These are phyloP conservation scores for Thielaviopsis cerberus DNA, from an alignment of 2,329 filamentous ascomycete species.

Conservation along the genomic window DNA sequence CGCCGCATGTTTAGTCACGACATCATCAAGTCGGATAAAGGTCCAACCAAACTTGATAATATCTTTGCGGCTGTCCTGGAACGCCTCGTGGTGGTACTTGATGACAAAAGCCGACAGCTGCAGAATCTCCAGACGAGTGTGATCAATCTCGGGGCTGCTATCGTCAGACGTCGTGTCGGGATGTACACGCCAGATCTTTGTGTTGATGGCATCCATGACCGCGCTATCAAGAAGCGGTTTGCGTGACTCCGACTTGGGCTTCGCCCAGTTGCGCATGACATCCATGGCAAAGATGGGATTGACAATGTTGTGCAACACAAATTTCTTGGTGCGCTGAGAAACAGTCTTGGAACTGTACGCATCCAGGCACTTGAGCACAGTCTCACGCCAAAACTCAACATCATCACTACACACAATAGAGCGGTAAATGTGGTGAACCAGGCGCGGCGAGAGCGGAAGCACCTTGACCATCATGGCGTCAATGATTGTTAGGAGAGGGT, in stretches of 20 bases:
- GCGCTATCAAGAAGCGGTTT: constrained; percentile 60
- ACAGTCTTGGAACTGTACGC: constrained; percentile 62
- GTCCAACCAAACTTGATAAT: constrained; percentile 99
- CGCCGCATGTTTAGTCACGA: constrained; percentile 96
- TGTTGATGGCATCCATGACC: constrained; percentile 78
- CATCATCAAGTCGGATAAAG: constrained; percentile 92
- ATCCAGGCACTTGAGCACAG: constrained; percentile 73
- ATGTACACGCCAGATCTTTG: constrained; percentile 85
- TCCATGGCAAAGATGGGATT: constrained; percentile 97
- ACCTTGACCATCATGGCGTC: constrained; percentile 70
- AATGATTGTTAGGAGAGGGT: constrained; percentile 68
- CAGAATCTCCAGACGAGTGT: constrained; percentile 86
- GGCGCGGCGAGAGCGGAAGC: constrained; percentile 54
- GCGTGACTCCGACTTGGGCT: constrained; percentile 32
- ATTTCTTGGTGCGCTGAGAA: constrained; percentile 81
- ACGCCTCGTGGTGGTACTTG: constrained; percentile 76
- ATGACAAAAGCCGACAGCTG: constrained; percentile 88
- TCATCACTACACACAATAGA: constrained; percentile 70
- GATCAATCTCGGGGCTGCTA: constrained; percentile 67
- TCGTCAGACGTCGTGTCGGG: constrained; percentile 69
- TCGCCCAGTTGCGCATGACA: constrained; percentile 63
- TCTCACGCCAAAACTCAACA: constrained; percentile 65
- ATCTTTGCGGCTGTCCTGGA: constrained; percentile 86
- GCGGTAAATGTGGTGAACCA: constrained; percentile 70
- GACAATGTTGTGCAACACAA: constrained; percentile 75